phyloP scores from a whole-genome alignment of 2,329 filamentous ascomycete species.

The Arthrobotrys pseudoclavata region DNA sequence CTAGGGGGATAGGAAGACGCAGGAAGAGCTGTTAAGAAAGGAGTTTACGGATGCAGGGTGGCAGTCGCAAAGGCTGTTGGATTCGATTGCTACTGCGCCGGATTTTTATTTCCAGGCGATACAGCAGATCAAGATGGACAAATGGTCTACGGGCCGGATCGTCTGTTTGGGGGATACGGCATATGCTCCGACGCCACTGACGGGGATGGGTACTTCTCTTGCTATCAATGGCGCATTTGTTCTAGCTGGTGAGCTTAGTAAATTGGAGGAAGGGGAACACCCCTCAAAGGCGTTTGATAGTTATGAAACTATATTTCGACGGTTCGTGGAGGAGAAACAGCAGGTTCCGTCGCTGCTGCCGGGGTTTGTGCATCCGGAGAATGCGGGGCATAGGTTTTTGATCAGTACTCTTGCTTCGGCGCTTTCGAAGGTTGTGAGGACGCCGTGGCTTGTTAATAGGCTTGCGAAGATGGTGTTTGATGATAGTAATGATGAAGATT shows the following conservation, averaged over 20 bases:
- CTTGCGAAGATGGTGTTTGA: constrained; percentile 24
- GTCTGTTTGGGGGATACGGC: constrained; percentile 72
- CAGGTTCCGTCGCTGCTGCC: constrained; percentile 57
- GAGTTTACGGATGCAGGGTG: constrained; percentile 68
- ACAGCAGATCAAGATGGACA: constrained; percentile 68
- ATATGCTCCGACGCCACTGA: constrained; percentile 69
- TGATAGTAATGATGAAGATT: constrained; percentile 26
- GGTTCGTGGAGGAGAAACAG: constrained; percentile 68
- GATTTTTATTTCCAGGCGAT: constrained; percentile 70
- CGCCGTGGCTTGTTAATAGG: constrained; percentile 14
- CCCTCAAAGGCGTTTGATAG: constrained; percentile 66
- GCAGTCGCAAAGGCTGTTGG: constrained; percentile 68
- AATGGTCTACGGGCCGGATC: constrained; percentile 69
- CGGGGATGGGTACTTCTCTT: constrained; percentile 71
- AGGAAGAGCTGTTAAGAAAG: constrained; percentile 24
- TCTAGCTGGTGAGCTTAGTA: constrained; percentile 71
- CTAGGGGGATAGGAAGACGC: constrained; percentile 32
- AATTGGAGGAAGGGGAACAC: constrained; percentile 62
- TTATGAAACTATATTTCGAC: constrained; percentile 69
- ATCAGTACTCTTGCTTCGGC: constrained; percentile 1
- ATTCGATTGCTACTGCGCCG: constrained; percentile 66
- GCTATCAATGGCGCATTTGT: constrained; percentile 71
- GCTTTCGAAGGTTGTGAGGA: constrained; percentile 16
- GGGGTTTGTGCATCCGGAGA: constrained; percentile 21
- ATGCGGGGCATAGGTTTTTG: constrained; percentile 25